phyloP scores from a whole-genome alignment of 176 grass and related monocot genomes.

The Juncus inflexus region DNA sequence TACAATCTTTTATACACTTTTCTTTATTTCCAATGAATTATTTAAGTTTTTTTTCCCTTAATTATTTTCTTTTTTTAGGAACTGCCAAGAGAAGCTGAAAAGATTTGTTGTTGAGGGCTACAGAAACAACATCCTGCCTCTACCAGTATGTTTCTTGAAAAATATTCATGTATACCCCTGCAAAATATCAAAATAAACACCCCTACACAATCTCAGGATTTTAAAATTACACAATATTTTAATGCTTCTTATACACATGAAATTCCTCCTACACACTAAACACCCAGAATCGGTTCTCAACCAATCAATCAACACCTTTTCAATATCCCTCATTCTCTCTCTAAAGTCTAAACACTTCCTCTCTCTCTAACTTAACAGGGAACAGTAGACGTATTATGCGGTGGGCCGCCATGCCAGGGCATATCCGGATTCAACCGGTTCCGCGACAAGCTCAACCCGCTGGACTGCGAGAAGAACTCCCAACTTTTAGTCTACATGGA shows the following conservation, averaged over 20 bases:
- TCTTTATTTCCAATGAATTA: not conserved
- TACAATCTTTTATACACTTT: too few relatives aligned
- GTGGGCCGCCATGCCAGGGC: conserved; percentile 87
- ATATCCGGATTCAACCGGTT: conserved; percentile 94
- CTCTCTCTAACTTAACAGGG: conserved; percentile 36
- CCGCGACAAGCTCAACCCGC: conserved; percentile 51
- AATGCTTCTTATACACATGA: too few relatives aligned
- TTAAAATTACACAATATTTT: too few relatives aligned
- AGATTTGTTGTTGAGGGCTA: conserved; percentile 67
- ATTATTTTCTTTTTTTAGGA: conserved; percentile 36
- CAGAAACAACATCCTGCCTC: conserved; percentile 46
- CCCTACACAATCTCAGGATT: too few relatives aligned
- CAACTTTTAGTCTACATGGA: conserved; percentile 85
- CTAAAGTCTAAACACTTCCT: not conserved
- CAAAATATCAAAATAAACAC: too few relatives aligned
- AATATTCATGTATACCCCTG: too few relatives aligned
- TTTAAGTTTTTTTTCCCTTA: not conserved
- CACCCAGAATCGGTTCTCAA: too few relatives aligned
- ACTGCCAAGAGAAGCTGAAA: conserved; percentile 54
- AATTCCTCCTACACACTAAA: too few relatives aligned
- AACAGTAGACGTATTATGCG: conserved; percentile 75
- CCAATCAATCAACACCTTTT: not conserved
- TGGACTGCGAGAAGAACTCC: conserved; percentile 71
- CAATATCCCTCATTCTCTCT: not conserved
- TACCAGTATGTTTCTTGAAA: conserved; percentile 32